Percentiles rank a stretch among this genome's conserved stretches.
Conservation (phyloP, 2,329 filamentous ascomycete genomes). For the Stenocarpella maydis region DNA sequence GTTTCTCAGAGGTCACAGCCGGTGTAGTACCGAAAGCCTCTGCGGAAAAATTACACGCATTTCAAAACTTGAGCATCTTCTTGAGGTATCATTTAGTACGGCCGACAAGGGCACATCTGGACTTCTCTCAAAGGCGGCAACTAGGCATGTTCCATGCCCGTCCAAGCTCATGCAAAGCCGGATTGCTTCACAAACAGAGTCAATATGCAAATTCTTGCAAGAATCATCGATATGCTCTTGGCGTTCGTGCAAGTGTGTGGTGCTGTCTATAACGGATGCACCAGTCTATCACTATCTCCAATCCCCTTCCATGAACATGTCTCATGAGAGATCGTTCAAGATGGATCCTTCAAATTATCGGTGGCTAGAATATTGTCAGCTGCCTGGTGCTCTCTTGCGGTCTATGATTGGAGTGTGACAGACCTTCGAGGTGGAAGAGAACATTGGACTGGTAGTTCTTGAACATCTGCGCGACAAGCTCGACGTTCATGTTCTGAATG, state of each 20-base stretch:
- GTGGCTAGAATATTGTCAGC: conserved; percentile 65
- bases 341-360: conserved; percentile 81
- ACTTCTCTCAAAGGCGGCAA: background rate
- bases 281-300: background rate
- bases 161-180: background rate
- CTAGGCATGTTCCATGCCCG: background rate
- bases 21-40: no score
- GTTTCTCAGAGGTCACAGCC: no score
- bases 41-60: background rate
- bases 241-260: background rate
- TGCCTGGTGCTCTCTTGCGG: background rate
- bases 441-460: conserved; percentile 99
- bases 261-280: background rate
- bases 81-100: background rate
- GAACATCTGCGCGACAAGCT: conserved; percentile 98
- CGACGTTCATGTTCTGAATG: conserved; percentile 98
- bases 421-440: conserved; percentile 95
- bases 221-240: background rate
- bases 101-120: background rate
- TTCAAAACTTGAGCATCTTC: background rate
- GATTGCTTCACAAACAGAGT: background rate
- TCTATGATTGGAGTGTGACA: background rate
- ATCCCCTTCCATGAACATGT: no score
- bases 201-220: background rate
- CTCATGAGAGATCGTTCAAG: conserved; percentile 50